These are phyloP conservation scores for Striga hermonthica DNA, from an alignment of 305 asterid genomes.

Conservation along the genomic window DNA sequence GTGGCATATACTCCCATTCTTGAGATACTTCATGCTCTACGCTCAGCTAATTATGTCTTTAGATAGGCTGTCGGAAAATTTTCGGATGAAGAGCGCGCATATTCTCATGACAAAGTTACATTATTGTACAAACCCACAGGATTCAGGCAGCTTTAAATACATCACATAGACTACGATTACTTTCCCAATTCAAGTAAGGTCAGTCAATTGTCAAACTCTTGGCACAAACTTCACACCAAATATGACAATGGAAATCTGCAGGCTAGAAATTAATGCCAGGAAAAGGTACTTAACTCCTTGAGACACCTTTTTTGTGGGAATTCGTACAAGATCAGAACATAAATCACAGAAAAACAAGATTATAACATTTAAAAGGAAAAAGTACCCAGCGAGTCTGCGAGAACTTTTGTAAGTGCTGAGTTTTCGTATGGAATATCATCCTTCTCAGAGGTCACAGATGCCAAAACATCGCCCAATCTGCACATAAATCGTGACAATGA, in stretches of 20 bases:
- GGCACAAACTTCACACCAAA: conserved; percentile 23
- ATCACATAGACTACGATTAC: not conserved
- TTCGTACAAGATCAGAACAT: conserved; percentile 11
- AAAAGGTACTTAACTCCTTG: not conserved
- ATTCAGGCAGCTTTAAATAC: conserved; percentile 4
- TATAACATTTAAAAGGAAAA: conserved; percentile 14
- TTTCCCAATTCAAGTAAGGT: conserved; percentile 7
- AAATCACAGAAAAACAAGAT: conserved; percentile 15
- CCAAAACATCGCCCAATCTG: conserved; percentile 96
- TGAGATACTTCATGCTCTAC: conserved; percentile 8
- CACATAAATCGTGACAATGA: conserved; percentile 35
- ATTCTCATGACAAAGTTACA: not conserved
- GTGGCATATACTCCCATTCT: conserved; percentile 8
- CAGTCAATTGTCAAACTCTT: conserved; percentile 24
- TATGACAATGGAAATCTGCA: conserved; percentile 21
- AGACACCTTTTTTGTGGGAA: not conserved
- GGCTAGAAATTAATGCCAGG: conserved; percentile 12
- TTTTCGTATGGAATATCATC: conserved; percentile 73
- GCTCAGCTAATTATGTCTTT: conserved; percentile 1
- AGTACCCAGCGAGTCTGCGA: conserved; percentile 83
- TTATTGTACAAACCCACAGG: not conserved
- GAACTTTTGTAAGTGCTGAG: conserved; percentile 74
- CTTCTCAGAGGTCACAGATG: conserved; percentile 72
- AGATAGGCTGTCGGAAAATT: conserved; percentile 9
- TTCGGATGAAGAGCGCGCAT: conserved; percentile 6